Conservation (phyloP, 768 basidiomycete species). For the Kondoa malvinella region DNA sequence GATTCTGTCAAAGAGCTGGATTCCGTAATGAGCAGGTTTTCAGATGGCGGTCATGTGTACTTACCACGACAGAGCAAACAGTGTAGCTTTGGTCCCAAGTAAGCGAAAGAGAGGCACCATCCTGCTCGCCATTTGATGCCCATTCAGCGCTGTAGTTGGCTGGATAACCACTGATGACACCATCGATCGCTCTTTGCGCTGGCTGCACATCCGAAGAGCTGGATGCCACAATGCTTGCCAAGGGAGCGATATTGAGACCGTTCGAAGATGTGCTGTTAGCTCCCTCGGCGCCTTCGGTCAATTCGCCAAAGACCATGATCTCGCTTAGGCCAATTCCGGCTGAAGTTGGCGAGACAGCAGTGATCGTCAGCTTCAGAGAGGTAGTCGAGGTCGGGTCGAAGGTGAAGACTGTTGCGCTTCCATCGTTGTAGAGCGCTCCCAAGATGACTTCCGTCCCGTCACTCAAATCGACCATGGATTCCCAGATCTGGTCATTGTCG, state of each 20-base stretch:
- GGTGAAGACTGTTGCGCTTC: constrained; percentile 15
- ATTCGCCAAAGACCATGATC: constrained; percentile 11
- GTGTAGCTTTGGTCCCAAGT: constrained; percentile 9
- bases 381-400: constrained; percentile 16
- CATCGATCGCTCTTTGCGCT: constrained; percentile 14
- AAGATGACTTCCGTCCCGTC: constrained; percentile 11
- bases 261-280: neutral
- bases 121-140: neutral
- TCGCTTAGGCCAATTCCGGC: constrained; percentile 9
- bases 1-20: neutral
- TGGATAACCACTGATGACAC: constrained; percentile 14
- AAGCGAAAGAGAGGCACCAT: constrained; percentile 10
- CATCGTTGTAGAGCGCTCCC: constrained; percentile 18
- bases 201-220: neutral
- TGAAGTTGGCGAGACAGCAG: neutral
- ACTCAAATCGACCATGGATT: constrained; percentile 7
- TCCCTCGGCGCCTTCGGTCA: neutral
- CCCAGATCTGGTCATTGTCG: constrained; percentile 17
- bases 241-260: constrained; percentile 12
- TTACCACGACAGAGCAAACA: constrained; percentile 9
- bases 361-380: constrained; percentile 12
- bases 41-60: neutral
- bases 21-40: constrained; percentile 2
- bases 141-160: constrained; percentile 13
- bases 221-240: constrained; percentile 10